Evolutionary conservation across 2,329 filamentous ascomycete genomes (phyloP).

Genomic region (Neonectria neomacrospora): DNA sequence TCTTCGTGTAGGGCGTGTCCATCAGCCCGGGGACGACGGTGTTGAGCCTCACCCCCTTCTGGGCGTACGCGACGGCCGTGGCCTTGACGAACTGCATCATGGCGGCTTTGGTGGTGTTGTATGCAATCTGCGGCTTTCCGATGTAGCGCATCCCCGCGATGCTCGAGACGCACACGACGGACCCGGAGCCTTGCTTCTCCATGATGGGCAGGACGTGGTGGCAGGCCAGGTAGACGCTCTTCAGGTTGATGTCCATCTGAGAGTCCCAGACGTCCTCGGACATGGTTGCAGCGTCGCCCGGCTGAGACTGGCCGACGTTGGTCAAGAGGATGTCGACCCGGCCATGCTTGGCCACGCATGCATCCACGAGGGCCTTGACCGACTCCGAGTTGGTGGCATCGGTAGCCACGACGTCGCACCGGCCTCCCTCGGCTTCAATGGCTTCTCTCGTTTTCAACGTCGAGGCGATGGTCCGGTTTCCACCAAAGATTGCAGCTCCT

Average conservation of each 20-base stretch:
- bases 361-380: constrained; percentile 63
- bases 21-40: constrained; percentile 67
- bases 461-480: constrained; percentile 57
- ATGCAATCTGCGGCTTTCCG: constrained; percentile 62
- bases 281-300: constrained; percentile 61
- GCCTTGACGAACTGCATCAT: constrained; percentile 62
- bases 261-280: constrained; percentile 61
- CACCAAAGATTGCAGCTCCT: constrained; percentile 62
- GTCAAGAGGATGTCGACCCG: constrained; percentile 70
- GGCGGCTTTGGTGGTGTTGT: constrained; percentile 63
- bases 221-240: constrained; percentile 64
- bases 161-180: constrained; percentile 60
- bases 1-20: constrained; percentile 62
- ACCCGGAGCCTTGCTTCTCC: constrained; percentile 56
- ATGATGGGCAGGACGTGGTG: constrained; percentile 66
- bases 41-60: constrained; percentile 61
- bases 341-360: constrained; percentile 62
- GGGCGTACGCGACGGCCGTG: constrained; percentile 62
- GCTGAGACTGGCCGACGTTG: constrained; percentile 68
- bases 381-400: constrained; percentile 64
- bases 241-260: constrained; percentile 66
- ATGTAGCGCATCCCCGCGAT: constrained; percentile 64
- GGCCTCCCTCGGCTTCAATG: constrained; percentile 49
- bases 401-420: constrained; percentile 54
- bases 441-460: constrained; percentile 53